Evolutionary conservation across 129 eudicot genomes (phyloP).

Genomic region (Gnaphalium uliginosum): DNA sequence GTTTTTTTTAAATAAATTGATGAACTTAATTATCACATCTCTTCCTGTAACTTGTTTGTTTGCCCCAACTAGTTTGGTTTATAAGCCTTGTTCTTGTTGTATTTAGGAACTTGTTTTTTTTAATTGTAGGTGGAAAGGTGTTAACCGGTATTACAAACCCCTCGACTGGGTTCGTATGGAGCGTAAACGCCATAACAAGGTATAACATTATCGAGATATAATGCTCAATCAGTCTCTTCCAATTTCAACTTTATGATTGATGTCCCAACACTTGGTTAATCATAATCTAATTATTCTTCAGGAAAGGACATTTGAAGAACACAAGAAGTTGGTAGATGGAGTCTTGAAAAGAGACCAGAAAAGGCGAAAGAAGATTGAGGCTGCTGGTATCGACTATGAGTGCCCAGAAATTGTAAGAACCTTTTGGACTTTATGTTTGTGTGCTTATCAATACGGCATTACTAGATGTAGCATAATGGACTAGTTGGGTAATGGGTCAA

Average conservation of each 20-base stretch:
- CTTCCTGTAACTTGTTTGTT: background rate
- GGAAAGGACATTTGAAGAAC: constrained; percentile 82
- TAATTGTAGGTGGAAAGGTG: constrained; percentile 83
- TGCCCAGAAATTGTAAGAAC: constrained; percentile 78
- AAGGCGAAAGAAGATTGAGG: constrained; percentile 72
- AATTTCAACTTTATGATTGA: background rate
- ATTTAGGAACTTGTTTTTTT: background rate
- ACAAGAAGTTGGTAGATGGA: constrained; percentile 65
- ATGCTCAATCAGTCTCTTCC: background rate
- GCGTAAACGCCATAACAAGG: constrained; percentile 72
- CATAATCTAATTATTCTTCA: constrained; percentile 23
- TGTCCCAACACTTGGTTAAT: background rate
- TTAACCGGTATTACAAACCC: constrained; percentile 60
- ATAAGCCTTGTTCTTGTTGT: background rate
- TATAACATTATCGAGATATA: constrained; percentile 14
- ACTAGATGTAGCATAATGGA: background rate
- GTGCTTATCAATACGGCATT: background rate
- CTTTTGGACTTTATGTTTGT: background rate
- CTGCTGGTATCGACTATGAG: constrained; percentile 84
- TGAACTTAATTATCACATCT: too few relatives aligned
- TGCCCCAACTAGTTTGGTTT: background rate
- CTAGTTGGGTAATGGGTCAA: background rate
- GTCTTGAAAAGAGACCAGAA: constrained; percentile 63
- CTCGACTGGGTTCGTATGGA: constrained; percentile 71
- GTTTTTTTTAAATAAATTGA: too few relatives aligned